Conservation (phyloP, 768 basidiomycete genomes). For the Termitomyces sp. region DNA sequence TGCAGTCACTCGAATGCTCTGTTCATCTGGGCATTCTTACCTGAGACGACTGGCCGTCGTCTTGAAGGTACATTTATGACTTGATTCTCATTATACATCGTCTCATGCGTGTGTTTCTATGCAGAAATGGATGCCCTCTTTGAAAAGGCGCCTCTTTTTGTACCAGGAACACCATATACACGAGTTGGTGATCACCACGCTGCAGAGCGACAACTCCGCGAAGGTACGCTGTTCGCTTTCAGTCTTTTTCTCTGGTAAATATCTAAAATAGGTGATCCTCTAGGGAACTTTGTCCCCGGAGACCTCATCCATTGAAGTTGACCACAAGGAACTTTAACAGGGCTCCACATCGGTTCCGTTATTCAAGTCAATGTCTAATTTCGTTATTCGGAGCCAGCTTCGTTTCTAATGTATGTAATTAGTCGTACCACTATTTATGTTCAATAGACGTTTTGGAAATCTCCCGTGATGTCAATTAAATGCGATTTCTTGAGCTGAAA, state of each 20-base stretch:
- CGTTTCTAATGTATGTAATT: background rate
- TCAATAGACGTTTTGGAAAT: too few relatives aligned
- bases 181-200: conserved; percentile 27
- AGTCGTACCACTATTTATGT: too few relatives aligned
- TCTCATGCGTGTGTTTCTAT: background rate
- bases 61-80: conserved; percentile 26
- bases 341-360: too few relatives aligned
- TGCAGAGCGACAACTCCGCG: conserved; percentile 31
- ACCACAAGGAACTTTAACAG: background rate
- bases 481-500: too few relatives aligned
- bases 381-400: background rate
- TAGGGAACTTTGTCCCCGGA: conserved; percentile 19
- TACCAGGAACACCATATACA: conserved; percentile 29
- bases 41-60: conserved; percentile 37
- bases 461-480: too few relatives aligned
- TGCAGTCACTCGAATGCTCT: conserved; percentile 39
- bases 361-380: too few relatives aligned
- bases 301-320: conserved; percentile 6
- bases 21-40: conserved; percentile 39
- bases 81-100: background rate
- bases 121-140: conserved; percentile 39
- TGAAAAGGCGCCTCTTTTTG: conserved; percentile 30
- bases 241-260: too few relatives aligned
- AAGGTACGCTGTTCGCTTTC: conserved; percentile 20
- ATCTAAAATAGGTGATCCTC: too few relatives aligned